Evolutionary conservation across 768 basidiomycete species (phyloP), one percentile per base, ranked within the genome.

Genomic region (Mycena metata): DNA sequence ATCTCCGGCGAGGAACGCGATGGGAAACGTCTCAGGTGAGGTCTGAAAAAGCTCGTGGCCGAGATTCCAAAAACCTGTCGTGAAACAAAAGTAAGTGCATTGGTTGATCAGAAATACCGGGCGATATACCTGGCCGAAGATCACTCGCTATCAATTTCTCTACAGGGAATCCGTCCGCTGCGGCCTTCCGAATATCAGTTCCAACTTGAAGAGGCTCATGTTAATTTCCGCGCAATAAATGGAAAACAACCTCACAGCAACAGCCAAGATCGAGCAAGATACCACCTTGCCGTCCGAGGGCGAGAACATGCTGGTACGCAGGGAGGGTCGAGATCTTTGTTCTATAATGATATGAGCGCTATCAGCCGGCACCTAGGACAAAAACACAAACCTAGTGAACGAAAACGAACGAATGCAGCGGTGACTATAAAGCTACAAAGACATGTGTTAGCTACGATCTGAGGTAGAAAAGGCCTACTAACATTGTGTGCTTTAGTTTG

Each of bases 1-100:
- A 64, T 92, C 84, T 0, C 90, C 91, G 10, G 81, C 77, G 17
- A 91, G 64, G 72, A 92, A 91, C 0, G 79, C 75, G 0, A 83
- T 85, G 1, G 88, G 86, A 75, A 88, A 91, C 0, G 83, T 82
- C 41, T 83, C 78, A 0, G 85, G 83, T 0, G 80, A 87, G 16
- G 86, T 81, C 52, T 76, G 83, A 79, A 91, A 92, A 10, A 92
- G 80, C 54, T 85, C 82, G 66, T 91, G 89, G 1, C 90, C 91
- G 4, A 85, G 80, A 5, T 87, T 80, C 90, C 89, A 91, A 67
- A 89, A 88, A 7, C 77, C 90, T 90, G 62, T 19, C 35, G 23
- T 23, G 23, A 49, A 24, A 30, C 3, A 60, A 11, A 23, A 35
- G n/a, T 56, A 1, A 15, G n/a, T 15, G 13, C 12, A 33, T 9